A percentile compares a stretch with the other conserved stretches of the same genome.
phyloP scores from a whole-genome alignment of 1,284 basidiomycete species.

The Peniophora sp. region DNA sequence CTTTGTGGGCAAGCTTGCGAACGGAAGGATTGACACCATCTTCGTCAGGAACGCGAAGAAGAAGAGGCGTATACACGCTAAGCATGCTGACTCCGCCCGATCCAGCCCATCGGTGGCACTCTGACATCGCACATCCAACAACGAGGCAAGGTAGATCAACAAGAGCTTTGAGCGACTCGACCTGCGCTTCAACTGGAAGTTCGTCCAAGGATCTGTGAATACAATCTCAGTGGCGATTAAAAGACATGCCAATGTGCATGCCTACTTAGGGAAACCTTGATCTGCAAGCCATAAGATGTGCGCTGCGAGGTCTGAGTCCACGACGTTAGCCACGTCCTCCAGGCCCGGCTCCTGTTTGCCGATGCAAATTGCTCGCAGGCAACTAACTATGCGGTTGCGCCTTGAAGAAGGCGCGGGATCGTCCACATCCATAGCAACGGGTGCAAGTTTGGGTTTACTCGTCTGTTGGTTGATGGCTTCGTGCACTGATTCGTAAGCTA shows the following conservation, averaged over 20 bases:
- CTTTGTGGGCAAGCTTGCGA: slow-evolving; percentile 23
- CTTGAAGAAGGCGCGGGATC: background rate
- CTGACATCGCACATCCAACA: slow-evolving; percentile 22
- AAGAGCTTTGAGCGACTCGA: slow-evolving; percentile 27
- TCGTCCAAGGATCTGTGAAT: slow-evolving; percentile 10
- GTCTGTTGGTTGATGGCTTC: too few relatives aligned
- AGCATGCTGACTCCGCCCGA: slow-evolving; percentile 11
- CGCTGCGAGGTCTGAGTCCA: background rate
- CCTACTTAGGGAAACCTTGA: background rate
- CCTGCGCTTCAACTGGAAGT: slow-evolving; percentile 19
- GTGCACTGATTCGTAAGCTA: too few relatives aligned
- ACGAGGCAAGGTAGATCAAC: slow-evolving; percentile 30
- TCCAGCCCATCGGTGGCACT: slow-evolving; percentile 26
- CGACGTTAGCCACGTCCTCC: background rate
- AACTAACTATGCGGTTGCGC: background rate
- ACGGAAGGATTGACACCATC: background rate
- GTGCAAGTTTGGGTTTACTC: too few relatives aligned
- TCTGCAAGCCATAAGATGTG: background rate
- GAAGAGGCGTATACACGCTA: slow-evolving; percentile 16
- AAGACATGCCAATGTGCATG: background rate
- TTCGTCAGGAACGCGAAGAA: too few relatives aligned
- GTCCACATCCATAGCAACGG: slow-evolving; percentile 11
- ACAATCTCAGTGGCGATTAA: too few relatives aligned
- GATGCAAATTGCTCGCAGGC: background rate
- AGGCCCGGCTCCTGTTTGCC: background rate